Evolutionary conservation across 176 grass and related monocot species (phyloP).

Genomic region (Aechmea fasciata): DNA sequence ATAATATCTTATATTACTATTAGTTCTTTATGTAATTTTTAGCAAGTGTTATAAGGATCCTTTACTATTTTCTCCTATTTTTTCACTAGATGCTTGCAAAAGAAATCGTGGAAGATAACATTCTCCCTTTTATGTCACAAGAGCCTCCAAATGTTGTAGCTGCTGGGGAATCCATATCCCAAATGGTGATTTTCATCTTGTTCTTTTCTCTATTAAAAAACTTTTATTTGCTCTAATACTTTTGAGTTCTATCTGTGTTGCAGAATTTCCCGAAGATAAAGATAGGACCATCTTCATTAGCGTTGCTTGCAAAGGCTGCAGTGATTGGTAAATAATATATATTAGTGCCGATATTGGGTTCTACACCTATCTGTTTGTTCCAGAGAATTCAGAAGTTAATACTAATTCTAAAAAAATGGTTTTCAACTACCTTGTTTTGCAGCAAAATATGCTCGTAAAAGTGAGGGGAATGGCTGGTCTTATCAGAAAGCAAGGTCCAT

Average conservation of each 20-base stretch:
- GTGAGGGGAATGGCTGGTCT: constrained; percentile 55
- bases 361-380: not conserved
- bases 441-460: constrained; percentile 85
- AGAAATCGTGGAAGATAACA: constrained; percentile 76
- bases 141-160: constrained; percentile 52
- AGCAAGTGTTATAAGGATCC: not conserved
- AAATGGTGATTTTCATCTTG: constrained; percentile 37
- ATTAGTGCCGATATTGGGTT: not conserved
- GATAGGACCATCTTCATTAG: constrained; percentile 61
- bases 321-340: constrained; percentile 46
- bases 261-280: constrained; percentile 79
- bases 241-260: constrained; percentile 12
- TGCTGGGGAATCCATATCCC: constrained; percentile 42
- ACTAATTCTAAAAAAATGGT: too few relatives aligned
- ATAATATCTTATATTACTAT: not conserved
- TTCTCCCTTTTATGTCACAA: constrained; percentile 69
- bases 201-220: constrained; percentile 2
- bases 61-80: not conserved
- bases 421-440: constrained; percentile 15
- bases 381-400: not conserved
- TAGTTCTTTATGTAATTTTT: not conserved
- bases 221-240: constrained; percentile 13
- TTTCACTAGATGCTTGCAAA: constrained; percentile 79
- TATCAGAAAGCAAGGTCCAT: constrained; percentile 51
- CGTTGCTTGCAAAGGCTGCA: constrained; percentile 70